Percentiles rank a stretch among this genome's conserved stretches.
Conservation (phyloP, 805 yeast genomes). For the Starmerella kuoi region DNA sequence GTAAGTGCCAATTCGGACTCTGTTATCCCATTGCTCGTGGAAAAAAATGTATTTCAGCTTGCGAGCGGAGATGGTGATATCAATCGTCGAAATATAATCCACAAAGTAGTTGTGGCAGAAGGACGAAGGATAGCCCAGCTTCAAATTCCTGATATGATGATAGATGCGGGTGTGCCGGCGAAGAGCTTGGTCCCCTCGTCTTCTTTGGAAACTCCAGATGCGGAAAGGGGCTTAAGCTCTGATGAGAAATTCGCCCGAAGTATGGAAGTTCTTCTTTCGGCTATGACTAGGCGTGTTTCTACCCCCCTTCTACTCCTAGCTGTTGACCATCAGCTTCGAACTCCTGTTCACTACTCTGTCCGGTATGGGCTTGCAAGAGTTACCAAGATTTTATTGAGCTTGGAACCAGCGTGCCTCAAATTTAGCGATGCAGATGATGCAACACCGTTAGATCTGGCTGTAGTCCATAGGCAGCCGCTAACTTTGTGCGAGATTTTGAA, state of each 20-base stretch:
- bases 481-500: conserved; percentile 52
- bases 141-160: conserved; percentile 2
- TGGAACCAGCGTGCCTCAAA: conserved; percentile 19
- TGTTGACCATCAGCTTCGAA: conserved; percentile 62
- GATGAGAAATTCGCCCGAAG: conserved; percentile 1
- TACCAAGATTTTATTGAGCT: conserved; percentile 42
- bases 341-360: conserved; percentile 83
- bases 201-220: background rate
- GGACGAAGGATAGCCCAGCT: conserved; percentile 38
- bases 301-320: conserved; percentile 35
- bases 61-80: conserved; percentile 54
- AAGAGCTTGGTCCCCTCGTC: background rate
- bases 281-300: background rate
- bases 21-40: conserved; percentile 41
- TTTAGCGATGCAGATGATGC: conserved; percentile 54
- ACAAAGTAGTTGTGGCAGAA: conserved; percentile 64
- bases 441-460: conserved; percentile 74
- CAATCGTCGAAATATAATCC: conserved; percentile 72
- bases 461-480: conserved; percentile 68
- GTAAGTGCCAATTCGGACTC: conserved; percentile 41
- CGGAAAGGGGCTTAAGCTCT: background rate
- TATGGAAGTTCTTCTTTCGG: background rate
- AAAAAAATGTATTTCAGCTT: conserved; percentile 6
- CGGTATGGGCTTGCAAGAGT: conserved; percentile 69
- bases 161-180: conserved; percentile 10